Evolutionary conservation across 164 flowering plant genomes (phyloP), one percentile per base, ranked within the genome.

Genomic region (Magnolia changhungtana): DNA sequence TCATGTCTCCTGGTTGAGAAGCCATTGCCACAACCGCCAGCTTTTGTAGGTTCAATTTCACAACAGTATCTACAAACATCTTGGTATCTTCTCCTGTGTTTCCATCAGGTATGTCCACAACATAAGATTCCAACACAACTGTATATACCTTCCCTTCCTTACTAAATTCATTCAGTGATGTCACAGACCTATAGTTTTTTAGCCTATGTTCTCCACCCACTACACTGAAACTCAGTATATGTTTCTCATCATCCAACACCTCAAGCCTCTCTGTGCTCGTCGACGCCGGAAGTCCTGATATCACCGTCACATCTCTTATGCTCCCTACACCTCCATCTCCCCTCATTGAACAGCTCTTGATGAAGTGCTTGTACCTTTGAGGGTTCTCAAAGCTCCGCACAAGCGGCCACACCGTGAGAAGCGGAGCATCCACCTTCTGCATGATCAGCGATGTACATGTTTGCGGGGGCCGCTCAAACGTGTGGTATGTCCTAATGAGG

Each of bases 171-270:
- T 88, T 88, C 16, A 89, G 88, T 0, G 92, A 87, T 1, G 94
- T 90, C 5, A 92, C 91, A 0, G 94, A 90, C 63, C 82, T 72
- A 55, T 93, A 93, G 61, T 89, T 90, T 8, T 80, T 81, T 6
- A 93, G 84, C 75, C 94, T 67, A 69, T 91, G 95, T 78, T 91
- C 91, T 4, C 97, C 97, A 0, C 96, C 97, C 6, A 93, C 86
- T 14, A 93, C 91, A 69, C 92, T 81, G 69, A 93, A 91, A 84
- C 95, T 89, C 31, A 93, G 51, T 1, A 93, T 76, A 52, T 87
- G 90, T 64, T 71, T 82, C 74, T 91, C 88, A 59, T 91, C 97
- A 63, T 93, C 94, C 68, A 93, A 27, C 51, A 89, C 82, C 87
- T 93, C 96, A 0, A 93, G 85, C 75, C 89, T 80, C 79, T 93